phyloP scores from a whole-genome alignment of 1,284 basidiomycete genomes.

The Trichosporon sp. region DNA sequence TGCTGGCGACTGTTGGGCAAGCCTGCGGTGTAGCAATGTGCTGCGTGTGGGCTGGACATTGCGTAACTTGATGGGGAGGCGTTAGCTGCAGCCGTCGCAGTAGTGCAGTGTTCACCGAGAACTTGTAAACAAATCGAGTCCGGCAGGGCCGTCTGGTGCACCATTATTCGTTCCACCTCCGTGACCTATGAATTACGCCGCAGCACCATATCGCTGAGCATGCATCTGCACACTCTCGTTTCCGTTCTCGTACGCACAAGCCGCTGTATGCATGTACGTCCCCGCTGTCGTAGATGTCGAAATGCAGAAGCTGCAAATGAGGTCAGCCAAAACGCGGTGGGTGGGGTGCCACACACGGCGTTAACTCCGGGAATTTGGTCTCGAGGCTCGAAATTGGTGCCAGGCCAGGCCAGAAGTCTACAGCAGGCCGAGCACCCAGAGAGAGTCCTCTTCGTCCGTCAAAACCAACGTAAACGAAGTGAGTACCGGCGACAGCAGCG shows the following conservation, averaged over 20 bases:
- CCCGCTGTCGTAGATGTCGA: neutral
- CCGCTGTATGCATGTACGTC: neutral
- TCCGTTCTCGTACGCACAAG: neutral
- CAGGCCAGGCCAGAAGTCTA: neutral
- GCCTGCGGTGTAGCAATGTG: too few species aligned
- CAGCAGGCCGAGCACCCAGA: neutral
- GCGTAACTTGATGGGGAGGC: too few species aligned
- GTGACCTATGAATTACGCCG: neutral
- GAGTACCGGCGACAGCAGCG: slow-evolving; percentile 18
- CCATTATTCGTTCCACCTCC: neutral
- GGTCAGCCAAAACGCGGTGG: neutral
- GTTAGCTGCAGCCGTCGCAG: too few species aligned
- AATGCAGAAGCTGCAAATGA: neutral
- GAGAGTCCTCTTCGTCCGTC: slow-evolving; percentile 19
- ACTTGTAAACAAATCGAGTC: neutral
- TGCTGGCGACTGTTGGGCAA: too few species aligned
- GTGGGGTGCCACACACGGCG: neutral
- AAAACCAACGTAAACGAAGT: slow-evolving; percentile 34
- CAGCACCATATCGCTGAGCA: neutral
- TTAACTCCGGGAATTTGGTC: slow-evolving; percentile 18
- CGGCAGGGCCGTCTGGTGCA: too few species aligned
- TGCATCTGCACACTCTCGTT: neutral
- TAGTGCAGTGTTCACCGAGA: neutral
- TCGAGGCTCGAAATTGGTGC: neutral
- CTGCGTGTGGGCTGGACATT: too few species aligned